Evolutionary conservation across 768 basidiomycete species (phyloP).

Genomic region (Leucocoprinus leucothites): DNA sequence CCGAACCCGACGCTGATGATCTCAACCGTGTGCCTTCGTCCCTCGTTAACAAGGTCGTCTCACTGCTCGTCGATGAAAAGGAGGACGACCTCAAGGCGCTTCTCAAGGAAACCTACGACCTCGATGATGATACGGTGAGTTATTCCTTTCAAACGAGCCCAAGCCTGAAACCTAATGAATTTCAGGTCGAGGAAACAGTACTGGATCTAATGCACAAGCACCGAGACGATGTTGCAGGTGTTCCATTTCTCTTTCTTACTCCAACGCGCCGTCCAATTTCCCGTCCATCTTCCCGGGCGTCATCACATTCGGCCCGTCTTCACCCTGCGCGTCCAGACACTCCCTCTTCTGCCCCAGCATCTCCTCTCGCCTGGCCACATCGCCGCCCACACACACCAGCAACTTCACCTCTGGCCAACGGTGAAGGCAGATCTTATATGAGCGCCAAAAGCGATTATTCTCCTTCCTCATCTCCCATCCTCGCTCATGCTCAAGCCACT

Average conservation of each 20-base stretch:
- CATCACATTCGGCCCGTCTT: constrained; percentile 65
- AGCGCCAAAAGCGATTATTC: constrained; percentile 51
- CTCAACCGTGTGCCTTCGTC: constrained; percentile 50
- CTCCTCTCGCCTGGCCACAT: constrained; percentile 57
- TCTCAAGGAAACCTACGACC: constrained; percentile 66
- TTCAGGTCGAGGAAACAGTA: constrained; percentile 81
- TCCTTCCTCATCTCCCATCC: constrained; percentile 67
- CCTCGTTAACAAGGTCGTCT: constrained; percentile 70
- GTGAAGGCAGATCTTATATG: constrained; percentile 49
- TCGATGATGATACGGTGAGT: constrained; percentile 68
- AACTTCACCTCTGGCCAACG: constrained; percentile 69
- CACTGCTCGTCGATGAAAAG: constrained; percentile 73
- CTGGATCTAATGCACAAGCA: constrained; percentile 96
- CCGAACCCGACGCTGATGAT: constrained; percentile 53
- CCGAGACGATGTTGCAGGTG: constrained; percentile 78
- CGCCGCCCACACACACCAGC: constrained; percentile 78
- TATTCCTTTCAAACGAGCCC: not conserved
- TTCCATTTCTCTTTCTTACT: constrained; percentile 80
- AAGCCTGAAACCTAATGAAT: not conserved
- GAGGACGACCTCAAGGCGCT: constrained; percentile 83
- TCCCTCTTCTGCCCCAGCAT: constrained; percentile 69
- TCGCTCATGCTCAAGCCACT: constrained; percentile 51
- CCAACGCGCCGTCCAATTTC: constrained; percentile 77
- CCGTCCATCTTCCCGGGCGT: constrained; percentile 77
- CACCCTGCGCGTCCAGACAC: constrained; percentile 68